Percentiles rank a stretch among this genome's conserved stretches.
Evolutionary conservation across 129 eudicot species (phyloP).

Genomic region (Escallonia rubra): DNA sequence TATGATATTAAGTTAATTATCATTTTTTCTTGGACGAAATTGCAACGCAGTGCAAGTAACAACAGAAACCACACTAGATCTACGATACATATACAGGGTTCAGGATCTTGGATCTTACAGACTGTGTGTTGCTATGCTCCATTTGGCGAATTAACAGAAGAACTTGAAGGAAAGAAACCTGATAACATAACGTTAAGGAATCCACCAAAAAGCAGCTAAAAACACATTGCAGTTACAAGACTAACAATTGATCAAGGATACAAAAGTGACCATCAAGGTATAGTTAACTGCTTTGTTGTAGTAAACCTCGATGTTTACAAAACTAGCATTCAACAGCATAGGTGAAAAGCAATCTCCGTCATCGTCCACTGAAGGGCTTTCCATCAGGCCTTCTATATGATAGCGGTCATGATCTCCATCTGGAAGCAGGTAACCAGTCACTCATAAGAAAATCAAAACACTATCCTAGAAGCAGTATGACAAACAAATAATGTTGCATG

Average conservation of each 20-base stretch:
- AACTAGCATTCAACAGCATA: conserved; percentile 77
- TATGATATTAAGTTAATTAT: conserved; percentile 5
- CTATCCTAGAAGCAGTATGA: background rate
- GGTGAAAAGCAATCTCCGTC: conserved; percentile 96
- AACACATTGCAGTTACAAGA: background rate
- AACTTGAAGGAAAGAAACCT: conserved; percentile 97
- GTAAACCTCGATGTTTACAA: conserved; percentile 81
- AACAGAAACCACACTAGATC: background rate
- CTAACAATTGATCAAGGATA: conserved; percentile 51
- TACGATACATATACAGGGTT: conserved; percentile 1
- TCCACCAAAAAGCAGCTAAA: conserved; percentile 16
- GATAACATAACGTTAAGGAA: conserved; percentile 33
- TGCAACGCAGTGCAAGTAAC: background rate
- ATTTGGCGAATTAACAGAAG: conserved; percentile 91
- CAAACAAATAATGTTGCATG: no score
- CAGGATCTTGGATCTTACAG: conserved; percentile 43
- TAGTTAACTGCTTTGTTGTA: conserved; percentile 96
- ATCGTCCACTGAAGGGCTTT: conserved; percentile 95
- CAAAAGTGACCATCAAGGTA: conserved; percentile 98
- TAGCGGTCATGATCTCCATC: conserved; percentile 83
- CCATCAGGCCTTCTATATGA: conserved; percentile 92
- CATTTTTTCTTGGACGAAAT: background rate
- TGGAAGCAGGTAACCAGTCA: conserved; percentile 13
- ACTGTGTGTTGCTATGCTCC: conserved; percentile 99
- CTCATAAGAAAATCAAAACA: background rate